Evolutionary conservation across 2,329 filamentous ascomycete species (phyloP).

Genomic region (Blastomyces silverae): DNA sequence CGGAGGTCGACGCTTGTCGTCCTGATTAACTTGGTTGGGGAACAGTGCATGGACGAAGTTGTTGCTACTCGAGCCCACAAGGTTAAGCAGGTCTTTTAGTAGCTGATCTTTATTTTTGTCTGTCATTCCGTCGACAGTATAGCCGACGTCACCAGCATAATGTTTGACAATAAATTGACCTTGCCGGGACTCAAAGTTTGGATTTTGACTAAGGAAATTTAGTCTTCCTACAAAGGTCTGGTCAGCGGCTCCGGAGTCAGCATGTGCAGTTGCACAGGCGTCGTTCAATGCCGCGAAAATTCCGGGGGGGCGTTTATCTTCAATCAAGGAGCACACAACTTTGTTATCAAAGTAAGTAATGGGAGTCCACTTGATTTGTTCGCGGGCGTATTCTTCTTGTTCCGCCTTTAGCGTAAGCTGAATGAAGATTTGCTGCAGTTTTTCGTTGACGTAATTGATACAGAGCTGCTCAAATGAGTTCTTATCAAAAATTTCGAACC

Average conservation of each 20-base stretch:
- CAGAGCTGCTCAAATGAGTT: slow-evolving; percentile 99
- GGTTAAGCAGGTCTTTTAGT: slow-evolving; percentile 82
- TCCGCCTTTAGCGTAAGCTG: slow-evolving; percentile 94
- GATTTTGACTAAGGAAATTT: slow-evolving; percentile 77
- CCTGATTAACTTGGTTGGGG: slow-evolving; percentile 86
- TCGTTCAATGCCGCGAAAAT: slow-evolving; percentile 96
- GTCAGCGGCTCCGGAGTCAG: slow-evolving; percentile 88
- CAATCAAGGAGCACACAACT: slow-evolving; percentile 94
- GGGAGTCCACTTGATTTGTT: slow-evolving; percentile 97
- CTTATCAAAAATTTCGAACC: slow-evolving; percentile 98
- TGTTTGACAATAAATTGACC: slow-evolving; percentile 98
- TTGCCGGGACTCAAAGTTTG: slow-evolving; percentile 84
- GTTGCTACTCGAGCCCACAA: slow-evolving; percentile 79
- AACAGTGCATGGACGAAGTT: slow-evolving; percentile 81
- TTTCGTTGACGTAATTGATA: slow-evolving; percentile 99
- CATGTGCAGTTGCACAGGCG: slow-evolving; percentile 95
- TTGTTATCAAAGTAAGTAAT: slow-evolving; percentile 99
- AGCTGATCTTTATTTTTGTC: slow-evolving; percentile 99
- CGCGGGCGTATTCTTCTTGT: slow-evolving; percentile 91
- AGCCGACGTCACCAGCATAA: slow-evolving; percentile 93
- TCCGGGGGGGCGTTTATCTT: slow-evolving; percentile 80
- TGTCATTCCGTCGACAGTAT: slow-evolving; percentile 92
- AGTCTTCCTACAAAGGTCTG: slow-evolving; percentile 91
- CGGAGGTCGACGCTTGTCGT: slow-evolving; percentile 88
- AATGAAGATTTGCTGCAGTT: slow-evolving; percentile 98